Base-by-base conservation (phyloP, 2,329 filamentous ascomycete genomes). In the Leptodontidium sp. region DNA sequence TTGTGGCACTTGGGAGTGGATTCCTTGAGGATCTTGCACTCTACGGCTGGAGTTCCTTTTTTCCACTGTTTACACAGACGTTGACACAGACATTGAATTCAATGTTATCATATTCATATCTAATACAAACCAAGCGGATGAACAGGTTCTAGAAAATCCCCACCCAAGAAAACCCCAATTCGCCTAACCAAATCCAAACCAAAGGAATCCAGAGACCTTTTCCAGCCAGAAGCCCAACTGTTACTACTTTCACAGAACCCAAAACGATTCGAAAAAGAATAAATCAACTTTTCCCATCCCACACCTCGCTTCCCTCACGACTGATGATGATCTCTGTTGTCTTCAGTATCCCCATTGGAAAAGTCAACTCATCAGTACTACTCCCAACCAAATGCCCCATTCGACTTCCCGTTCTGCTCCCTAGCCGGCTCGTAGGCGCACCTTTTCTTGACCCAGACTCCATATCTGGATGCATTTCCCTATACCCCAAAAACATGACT, bases 301-400 rank as follows among this genome's bases (percentile, higher is more conserved):
- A 64, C 9, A 15, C 12, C 5, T 29, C 35, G 35, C 58, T 63
- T 11, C 63, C 64, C 35, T 69, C 65, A 5, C 69, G 35, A 59
- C 50, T 69, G 21, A 71, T 35, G 38, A 67, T 64, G 26, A 71
- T 64, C 57, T 71, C 69, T 9, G 64, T 69, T 52, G 47, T 71
- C 62, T 69, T 68, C 63, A 69, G 47, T 24, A 71, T 69, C 15
- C 53, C 55, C 67, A 67, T 68, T 17, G 67, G 64, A 14, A 66
- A 65, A 12, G 52, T 69, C 9, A 69, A 59, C 55, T 68, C 69
- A 49, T 69, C 69, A 12, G 49, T 65, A 59, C 69, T 71, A 21
- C 38, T 49, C 21, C 58, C 65, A 14, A 17, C 58, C 1, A 40
- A 21, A 40, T 58, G 35, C 1, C 32, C n/a, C 55, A 58, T 58